Base-by-base conservation (phyloP, 768 basidiomycete species). In the Leccinum olivaceopallidum region DNA sequence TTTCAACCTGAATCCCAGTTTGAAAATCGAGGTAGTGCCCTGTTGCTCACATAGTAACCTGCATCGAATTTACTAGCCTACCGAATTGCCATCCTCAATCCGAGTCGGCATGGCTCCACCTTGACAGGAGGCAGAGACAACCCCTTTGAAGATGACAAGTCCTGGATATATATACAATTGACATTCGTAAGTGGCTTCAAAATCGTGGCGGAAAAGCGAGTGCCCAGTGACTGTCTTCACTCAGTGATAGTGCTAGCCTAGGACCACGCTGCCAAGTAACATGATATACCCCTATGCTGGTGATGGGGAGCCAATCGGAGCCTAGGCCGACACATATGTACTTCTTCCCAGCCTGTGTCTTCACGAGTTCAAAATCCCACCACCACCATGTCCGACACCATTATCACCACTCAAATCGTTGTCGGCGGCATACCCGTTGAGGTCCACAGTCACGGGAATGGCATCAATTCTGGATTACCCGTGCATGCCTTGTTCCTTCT, bases 381-480 rank as follows among this genome's bases (percentile, higher is more conserved):
- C 51, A 50, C 56, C 57, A 55, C 28, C 57, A 72, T 71, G 70
- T 59, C 68, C 24, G 62, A 63, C 30, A 22, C 62, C 48, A 16
- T 65, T 57, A 28, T 53, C 56, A 24, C 62, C 51, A 56, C 55
- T 34, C 14, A 57, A 47, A 10, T 63, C 55, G 53, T 72, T 32
- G 63, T 73, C 20, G 73, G 71, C 5, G 72, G 72, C 30, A 69
- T 75, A 52, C 10, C 47, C 24, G 52, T 70, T 47, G 69, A 75
- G 12, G 54, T 72, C 53, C 58, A 73, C 60, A 66, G 52, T 9
- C 72, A 75, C 36, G 59, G 60, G 18, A 57, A 59, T 26, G 34
- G 48, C 28, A 39, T 50, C 20, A 28, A 60, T 30, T 66, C 70
- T 18, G 52, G 36, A 24, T 44, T 74, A 2, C 72, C 72, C 5